Conservation (phyloP, 2,329 filamentous ascomycete genomes). For the Ceratocystis huliohia region DNA sequence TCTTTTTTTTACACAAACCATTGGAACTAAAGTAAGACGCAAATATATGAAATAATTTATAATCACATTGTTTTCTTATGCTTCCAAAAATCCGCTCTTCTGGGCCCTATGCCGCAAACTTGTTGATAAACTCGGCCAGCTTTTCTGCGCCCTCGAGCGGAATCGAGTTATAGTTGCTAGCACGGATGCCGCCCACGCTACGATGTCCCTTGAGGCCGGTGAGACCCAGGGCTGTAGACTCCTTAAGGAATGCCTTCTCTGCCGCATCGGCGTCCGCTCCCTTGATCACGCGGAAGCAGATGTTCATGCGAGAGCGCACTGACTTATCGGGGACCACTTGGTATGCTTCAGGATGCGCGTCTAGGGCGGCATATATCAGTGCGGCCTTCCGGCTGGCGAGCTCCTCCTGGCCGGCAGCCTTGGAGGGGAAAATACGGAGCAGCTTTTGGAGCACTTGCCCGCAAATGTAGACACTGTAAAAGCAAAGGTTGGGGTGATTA, state of each 20-base stretch:
- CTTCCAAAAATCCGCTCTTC: neutral
- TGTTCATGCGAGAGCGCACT: constrained; percentile 81
- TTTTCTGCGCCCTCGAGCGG: constrained; percentile 53
- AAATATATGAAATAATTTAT: neutral
- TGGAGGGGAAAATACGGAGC: constrained; percentile 50
- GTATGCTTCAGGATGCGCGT: constrained; percentile 62
- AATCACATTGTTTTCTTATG: neutral
- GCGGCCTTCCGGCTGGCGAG: constrained; percentile 62
- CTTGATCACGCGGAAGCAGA: constrained; percentile 68
- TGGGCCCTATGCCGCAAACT: constrained; percentile 33
- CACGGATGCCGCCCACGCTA: constrained; percentile 72
- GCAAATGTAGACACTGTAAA: constrained; percentile 63
- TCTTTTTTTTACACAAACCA: neutral
- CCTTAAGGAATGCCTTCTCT: constrained; percentile 69
- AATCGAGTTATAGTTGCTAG: constrained; percentile 83
- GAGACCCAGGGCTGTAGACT: constrained; percentile 54
- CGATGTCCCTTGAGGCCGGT: constrained; percentile 81
- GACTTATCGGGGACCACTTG: constrained; percentile 60
- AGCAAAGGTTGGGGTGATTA: constrained; percentile 13
- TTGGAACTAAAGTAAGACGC: neutral
- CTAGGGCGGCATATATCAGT: constrained; percentile 64
- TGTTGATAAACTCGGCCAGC: constrained; percentile 49
- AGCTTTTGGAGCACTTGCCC: constrained; percentile 77
- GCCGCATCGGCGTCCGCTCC: constrained; percentile 49
- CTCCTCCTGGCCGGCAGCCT: constrained; percentile 63